Evolutionary conservation across 345 rosid genomes (phyloP).

Genomic region (Raphanus raphanistrum): DNA sequence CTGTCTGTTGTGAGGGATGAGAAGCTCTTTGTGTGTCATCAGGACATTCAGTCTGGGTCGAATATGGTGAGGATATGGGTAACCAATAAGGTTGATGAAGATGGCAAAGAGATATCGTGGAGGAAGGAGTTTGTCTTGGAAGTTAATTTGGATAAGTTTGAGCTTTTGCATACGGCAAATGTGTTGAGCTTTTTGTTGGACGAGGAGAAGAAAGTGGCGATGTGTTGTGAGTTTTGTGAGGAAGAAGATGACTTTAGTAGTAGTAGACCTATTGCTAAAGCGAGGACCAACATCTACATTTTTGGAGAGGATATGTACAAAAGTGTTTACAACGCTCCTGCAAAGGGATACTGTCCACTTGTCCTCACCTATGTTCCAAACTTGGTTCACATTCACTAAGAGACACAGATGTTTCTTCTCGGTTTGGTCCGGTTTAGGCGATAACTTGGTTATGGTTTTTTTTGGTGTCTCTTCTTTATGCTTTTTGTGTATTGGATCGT

Average conservation of each 20-base stretch:
- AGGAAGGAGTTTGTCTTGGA: not conserved
- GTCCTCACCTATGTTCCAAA: not conserved
- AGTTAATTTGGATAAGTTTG: not conserved
- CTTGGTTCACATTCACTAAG: no score
- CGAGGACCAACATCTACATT: not conserved
- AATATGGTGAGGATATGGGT: not conserved
- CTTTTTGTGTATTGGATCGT: not conserved
- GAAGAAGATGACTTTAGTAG: not conserved
- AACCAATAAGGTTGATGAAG: not conserved
- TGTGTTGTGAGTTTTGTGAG: not conserved
- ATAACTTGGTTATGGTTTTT: not conserved
- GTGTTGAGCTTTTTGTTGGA: not conserved
- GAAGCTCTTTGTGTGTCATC: not conserved
- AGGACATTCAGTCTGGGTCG: not conserved
- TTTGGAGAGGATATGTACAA: not conserved
- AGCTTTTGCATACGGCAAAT: no score
- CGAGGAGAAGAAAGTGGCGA: not conserved
- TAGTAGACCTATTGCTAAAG: no score
- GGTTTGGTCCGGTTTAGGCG: no score
- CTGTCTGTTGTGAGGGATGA: not conserved
- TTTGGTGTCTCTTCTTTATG: not conserved
- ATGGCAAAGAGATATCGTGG: not conserved
- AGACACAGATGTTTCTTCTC: no score
- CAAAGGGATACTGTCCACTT: not conserved
- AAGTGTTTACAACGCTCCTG: not conserved